Evolutionary conservation across 2,329 filamentous ascomycete genomes (phyloP), one percentile per base, ranked within the genome.

Genomic region (Lasiodiplodia sp.): DNA sequence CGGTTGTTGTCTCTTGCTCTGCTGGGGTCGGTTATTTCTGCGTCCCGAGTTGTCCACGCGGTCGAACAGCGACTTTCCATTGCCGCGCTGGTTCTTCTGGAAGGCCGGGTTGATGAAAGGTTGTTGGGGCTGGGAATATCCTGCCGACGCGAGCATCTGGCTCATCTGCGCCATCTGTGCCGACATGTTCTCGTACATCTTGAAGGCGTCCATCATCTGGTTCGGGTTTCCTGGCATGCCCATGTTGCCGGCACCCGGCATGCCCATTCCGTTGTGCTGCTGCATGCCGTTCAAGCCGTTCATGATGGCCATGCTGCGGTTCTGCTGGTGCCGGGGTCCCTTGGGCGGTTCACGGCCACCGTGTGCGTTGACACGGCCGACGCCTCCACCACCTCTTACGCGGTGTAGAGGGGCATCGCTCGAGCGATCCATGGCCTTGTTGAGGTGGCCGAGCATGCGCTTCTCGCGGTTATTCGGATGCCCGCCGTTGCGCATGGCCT

Each of bases 401-500:
- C 93, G 91, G 79, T 96, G 94, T 69, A 97, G 86, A 49, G 89
- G 87, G n/a, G 87, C 86, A 73, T 97, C 94, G 72, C 85, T 84
- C 44, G 86, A 85, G 71, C 95, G 90, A 74, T 96, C 93, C 88
- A 97, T 90, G 16, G 90, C 89, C 75, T 92, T 92, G 77, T 91
- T 90, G 77, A 96, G 87, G 73, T 97, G 93, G 62, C 93, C 93
- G 68, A 97, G 85, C 85, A 97, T 90, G 70, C 93, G 89, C 79
- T 93, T 94, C 69, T 92, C 91, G 72, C 92, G 89, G 69, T 74
- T 80, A 66, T 77, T 81, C 66, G 78, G 77, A 73, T 83, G 87
- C 65, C 88, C 88, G 78, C 88, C 88, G 78, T 91, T 93, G 76
- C 96, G 92, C 94, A 98, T 97, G 40, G 94, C 94, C 79, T 94